These are phyloP conservation scores for Penicillium sclerotiorum DNA, from an alignment of 2,329 filamentous ascomycete genomes.

Conservation along the genomic window DNA sequence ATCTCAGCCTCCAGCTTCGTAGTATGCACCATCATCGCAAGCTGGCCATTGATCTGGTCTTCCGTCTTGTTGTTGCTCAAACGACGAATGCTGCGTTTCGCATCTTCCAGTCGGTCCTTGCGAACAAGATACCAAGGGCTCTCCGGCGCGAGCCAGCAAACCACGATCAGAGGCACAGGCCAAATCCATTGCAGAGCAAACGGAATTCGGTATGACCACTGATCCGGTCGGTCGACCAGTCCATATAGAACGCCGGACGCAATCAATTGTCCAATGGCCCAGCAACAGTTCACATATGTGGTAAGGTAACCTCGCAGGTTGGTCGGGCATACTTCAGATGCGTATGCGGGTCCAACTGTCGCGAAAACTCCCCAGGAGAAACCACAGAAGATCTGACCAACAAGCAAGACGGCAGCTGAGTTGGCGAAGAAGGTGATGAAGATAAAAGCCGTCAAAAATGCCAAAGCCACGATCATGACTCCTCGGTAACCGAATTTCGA, in stretches of 20 bases:
- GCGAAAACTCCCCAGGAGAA: slow-evolving; percentile 42
- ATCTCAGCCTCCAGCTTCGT: slow-evolving; percentile 36
- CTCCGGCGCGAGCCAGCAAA: slow-evolving; percentile 29
- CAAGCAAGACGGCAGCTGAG: slow-evolving; percentile 47
- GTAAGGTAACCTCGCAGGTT: slow-evolving; percentile 36
- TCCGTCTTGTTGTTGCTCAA: slow-evolving; percentile 26
- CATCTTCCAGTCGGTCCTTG: slow-evolving; percentile 25
- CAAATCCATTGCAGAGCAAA: slow-evolving; percentile 36
- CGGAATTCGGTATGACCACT: slow-evolving; percentile 44
- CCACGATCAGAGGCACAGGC: slow-evolving; percentile 25
- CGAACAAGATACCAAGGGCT: slow-evolving; percentile 32
- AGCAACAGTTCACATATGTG: slow-evolving; percentile 45
- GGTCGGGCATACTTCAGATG: slow-evolving; percentile 32
- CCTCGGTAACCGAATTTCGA: slow-evolving; percentile 46
- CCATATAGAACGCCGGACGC: slow-evolving; percentile 34
- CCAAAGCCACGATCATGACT: slow-evolving; percentile 49
- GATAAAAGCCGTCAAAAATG: slow-evolving; percentile 48
- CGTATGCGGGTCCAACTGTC: slow-evolving; percentile 30
- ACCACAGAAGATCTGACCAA: slow-evolving; percentile 52
- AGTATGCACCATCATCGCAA: slow-evolving; percentile 44
- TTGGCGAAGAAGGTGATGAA: slow-evolving; percentile 56
- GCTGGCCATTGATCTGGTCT: slow-evolving; percentile 24
- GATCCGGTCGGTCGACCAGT: slow-evolving; percentile 30
- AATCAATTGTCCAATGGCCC: slow-evolving; percentile 35
- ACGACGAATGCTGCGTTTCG: slow-evolving; percentile 22